Evolutionary conservation across 257 asterid genomes (phyloP).

Genomic region (Osmanthus fragrans): DNA sequence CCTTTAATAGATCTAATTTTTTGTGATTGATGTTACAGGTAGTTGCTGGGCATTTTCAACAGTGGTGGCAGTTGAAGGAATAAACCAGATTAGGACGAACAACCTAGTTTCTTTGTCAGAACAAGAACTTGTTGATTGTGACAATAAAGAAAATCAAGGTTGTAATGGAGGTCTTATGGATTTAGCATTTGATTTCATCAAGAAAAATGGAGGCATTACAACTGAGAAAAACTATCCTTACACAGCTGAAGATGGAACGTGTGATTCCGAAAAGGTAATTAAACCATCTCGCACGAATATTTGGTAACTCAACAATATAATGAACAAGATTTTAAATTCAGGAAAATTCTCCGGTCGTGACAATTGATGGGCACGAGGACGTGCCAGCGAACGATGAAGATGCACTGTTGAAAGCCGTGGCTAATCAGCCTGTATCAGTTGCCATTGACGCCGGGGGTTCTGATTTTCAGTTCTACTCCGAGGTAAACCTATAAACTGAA

Average conservation of each 20-base stretch:
- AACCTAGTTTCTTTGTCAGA: constrained; percentile 68
- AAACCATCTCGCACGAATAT: neutral
- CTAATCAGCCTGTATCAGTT: constrained; percentile 74
- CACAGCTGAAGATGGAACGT: constrained; percentile 55
- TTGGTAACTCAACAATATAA: neutral
- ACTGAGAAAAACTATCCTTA: constrained; percentile 76
- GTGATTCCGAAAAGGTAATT: constrained; percentile 60
- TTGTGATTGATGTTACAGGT: constrained; percentile 37
- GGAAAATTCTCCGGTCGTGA: constrained; percentile 51
- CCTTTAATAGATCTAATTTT: neutral
- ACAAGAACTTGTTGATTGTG: constrained; percentile 90
- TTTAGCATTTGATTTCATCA: constrained; percentile 64
- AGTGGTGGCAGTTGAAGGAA: constrained; percentile 84
- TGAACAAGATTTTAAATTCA: neutral
- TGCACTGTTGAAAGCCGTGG: constrained; percentile 69
- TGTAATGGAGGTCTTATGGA: constrained; percentile 95
- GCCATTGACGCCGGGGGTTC: constrained; percentile 79
- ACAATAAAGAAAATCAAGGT: constrained; percentile 59
- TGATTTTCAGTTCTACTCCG: constrained; percentile 77
- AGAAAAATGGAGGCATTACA: constrained; percentile 70
- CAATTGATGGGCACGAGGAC: constrained; percentile 73
- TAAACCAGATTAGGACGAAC: constrained; percentile 69
- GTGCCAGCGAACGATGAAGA: constrained; percentile 70
- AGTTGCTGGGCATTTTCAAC: constrained; percentile 98
- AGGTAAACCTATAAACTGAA: constrained; percentile 40